Percentiles rank a stretch among this genome's conserved stretches.
Evolutionary conservation across 2,329 filamentous ascomycete genomes (phyloP).

Genomic region (Phialemonium atrogriseum): DNA sequence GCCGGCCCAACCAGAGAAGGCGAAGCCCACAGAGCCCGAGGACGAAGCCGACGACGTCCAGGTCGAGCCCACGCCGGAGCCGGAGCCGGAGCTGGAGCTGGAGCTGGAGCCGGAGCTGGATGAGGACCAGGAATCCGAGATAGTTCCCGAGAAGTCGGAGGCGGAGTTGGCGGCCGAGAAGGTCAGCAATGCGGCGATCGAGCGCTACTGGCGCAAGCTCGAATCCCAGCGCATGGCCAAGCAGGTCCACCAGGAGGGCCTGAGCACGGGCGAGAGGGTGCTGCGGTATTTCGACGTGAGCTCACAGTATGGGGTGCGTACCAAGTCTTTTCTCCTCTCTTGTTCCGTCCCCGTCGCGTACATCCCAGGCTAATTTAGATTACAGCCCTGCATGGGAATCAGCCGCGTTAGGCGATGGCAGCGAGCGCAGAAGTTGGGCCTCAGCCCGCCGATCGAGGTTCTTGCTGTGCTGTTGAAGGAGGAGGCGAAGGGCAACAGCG

Average conservation of each 20-base stretch:
- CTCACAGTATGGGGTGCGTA: conserved; percentile 86
- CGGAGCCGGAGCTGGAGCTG: conserved; percentile 10
- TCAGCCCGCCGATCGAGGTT: conserved; percentile 86
- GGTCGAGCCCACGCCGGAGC: conserved; percentile 13
- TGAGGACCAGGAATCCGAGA: conserved; percentile 15
- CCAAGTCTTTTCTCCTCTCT: conserved; percentile 34
- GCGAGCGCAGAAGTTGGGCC: conserved; percentile 69
- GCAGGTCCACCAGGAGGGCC: conserved; percentile 67
- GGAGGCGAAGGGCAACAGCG: conserved; percentile 45
- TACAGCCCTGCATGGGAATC: conserved; percentile 81
- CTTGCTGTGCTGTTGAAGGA: conserved; percentile 75
- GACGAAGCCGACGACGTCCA: conserved; percentile 13
- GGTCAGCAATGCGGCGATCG: conserved; percentile 60
- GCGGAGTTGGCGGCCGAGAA: conserved; percentile 52
- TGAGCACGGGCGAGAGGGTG: conserved; percentile 74
- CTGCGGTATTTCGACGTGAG: conserved; percentile 88
- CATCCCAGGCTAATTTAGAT: conserved; percentile 4
- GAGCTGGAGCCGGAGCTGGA: conserved; percentile 13
- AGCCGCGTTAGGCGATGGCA: conserved; percentile 77
- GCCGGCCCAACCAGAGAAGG: conserved; percentile 14
- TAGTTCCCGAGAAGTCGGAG: conserved; percentile 33
- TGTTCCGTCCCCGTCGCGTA: too few relatives aligned
- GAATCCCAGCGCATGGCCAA: conserved; percentile 61
- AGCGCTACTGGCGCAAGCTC: conserved; percentile 67
- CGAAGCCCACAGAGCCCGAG: too few relatives aligned